These are phyloP conservation scores for Neurospora sp. DNA, from an alignment of 495 filamentous ascomycete species.

Conservation along the genomic window DNA sequence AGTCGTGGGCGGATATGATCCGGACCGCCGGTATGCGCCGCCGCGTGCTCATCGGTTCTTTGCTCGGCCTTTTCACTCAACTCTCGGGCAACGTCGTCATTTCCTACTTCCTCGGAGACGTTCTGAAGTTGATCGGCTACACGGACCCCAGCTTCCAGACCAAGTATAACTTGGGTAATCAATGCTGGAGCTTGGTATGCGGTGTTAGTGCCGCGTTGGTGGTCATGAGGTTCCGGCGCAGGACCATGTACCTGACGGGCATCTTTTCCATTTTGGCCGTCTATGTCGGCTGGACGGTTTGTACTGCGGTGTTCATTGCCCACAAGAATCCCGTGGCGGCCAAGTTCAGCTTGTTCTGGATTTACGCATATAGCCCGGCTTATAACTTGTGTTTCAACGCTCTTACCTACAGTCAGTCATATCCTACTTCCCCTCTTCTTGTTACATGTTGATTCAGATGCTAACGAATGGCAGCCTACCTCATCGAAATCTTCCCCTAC, in stretches of 20 bases:
- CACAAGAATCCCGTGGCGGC: slow-evolving; percentile 24
- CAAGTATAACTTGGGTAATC: slow-evolving; percentile 48
- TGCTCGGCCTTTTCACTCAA: slow-evolving; percentile 53
- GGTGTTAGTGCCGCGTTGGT: slow-evolving; percentile 45
- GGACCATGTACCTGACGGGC: slow-evolving; percentile 52
- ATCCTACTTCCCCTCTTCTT: not conserved
- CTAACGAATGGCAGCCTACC: slow-evolving; percentile 35
- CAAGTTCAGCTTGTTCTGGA: slow-evolving; percentile 46
- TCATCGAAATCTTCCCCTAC: slow-evolving; percentile 57
- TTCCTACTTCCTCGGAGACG: slow-evolving; percentile 46
- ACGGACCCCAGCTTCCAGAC: slow-evolving; percentile 43
- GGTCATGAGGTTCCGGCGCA: slow-evolving; percentile 43
- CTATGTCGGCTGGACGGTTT: slow-evolving; percentile 52
- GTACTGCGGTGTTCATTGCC: slow-evolving; percentile 35
- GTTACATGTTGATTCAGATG: not conserved
- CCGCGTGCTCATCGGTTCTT: slow-evolving; percentile 45
- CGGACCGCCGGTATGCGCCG: slow-evolving; percentile 43
- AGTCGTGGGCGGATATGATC: slow-evolving; percentile 47
- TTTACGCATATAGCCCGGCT: slow-evolving; percentile 52
- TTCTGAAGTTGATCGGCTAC: slow-evolving; percentile 40
- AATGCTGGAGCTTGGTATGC: slow-evolving; percentile 47
- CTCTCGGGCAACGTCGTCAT: slow-evolving; percentile 56
- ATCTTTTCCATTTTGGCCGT: slow-evolving; percentile 44
- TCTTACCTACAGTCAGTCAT: slow-evolving; percentile 50
- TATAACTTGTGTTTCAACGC: slow-evolving; percentile 60